These are phyloP conservation scores for Fusarium citri DNA, from an alignment of 2,329 filamentous ascomycete genomes.

Conservation along the genomic window DNA sequence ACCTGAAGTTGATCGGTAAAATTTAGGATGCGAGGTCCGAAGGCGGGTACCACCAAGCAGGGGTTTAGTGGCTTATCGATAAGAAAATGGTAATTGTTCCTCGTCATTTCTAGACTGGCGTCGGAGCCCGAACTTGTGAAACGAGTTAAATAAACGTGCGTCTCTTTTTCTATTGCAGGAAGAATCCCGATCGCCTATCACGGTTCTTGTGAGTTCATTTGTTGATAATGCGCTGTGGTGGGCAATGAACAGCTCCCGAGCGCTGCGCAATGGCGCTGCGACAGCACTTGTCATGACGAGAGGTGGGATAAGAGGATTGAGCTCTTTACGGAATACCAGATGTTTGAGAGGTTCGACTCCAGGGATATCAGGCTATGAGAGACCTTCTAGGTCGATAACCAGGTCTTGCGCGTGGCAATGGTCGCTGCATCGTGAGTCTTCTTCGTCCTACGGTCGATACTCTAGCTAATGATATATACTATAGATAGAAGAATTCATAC, in stretches of 20 bases:
- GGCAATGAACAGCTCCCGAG: conserved; percentile 42
- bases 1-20: conserved; percentile 43
- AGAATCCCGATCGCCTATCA: not conserved
- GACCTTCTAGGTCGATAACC: not conserved
- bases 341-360: not conserved
- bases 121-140: conserved; percentile 3
- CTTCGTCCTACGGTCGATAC: not conserved
- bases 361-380: not conserved
- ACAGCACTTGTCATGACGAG: conserved; percentile 24
- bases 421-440: conserved; percentile 31
- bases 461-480: conserved; percentile 19
- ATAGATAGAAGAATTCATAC: conserved; percentile 37
- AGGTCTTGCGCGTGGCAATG: not conserved
- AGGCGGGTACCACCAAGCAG: conserved; percentile 28
- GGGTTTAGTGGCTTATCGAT: conserved; percentile 44
- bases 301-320: conserved; percentile 34
- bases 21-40: conserved; percentile 44
- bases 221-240: conserved; percentile 36
- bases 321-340: conserved; percentile 17
- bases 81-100: conserved; percentile 36
- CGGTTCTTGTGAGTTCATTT: not conserved
- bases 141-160: conserved; percentile 15
- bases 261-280: conserved; percentile 41
- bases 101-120: conserved; percentile 33
- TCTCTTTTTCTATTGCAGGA: not conserved